These are phyloP conservation scores for Metschnikowia lunata DNA, from an alignment of 805 yeast species.

Conservation along the genomic window DNA sequence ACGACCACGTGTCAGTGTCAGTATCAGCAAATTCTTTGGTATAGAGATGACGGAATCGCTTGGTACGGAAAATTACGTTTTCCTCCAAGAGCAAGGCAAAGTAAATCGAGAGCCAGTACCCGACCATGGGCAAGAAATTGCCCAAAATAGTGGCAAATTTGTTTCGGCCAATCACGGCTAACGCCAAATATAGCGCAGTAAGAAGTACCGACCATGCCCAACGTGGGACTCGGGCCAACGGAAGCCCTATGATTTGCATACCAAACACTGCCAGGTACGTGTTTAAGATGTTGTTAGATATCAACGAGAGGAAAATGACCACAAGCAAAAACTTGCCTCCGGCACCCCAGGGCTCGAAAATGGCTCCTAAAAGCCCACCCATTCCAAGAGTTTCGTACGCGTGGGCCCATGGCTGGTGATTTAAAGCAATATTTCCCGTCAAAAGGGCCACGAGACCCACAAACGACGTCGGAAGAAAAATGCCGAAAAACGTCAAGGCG, in stretches of 20 bases:
- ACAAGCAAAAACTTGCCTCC: slow-evolving; percentile 74
- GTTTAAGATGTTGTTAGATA: slow-evolving; percentile 78
- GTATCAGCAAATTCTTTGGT: slow-evolving; percentile 26
- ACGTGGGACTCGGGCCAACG: slow-evolving; percentile 63
- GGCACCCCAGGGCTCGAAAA: slow-evolving; percentile 70
- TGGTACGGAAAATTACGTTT: slow-evolving; percentile 62
- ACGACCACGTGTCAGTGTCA: slow-evolving; percentile 11
- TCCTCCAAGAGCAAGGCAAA: slow-evolving; percentile 68
- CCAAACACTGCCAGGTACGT: slow-evolving; percentile 79
- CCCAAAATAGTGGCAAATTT: slow-evolving; percentile 69
- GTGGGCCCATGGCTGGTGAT: slow-evolving; percentile 51
- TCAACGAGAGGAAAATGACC: slow-evolving; percentile 64
- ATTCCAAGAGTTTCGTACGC: slow-evolving; percentile 58
- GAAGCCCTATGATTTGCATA: slow-evolving; percentile 57
- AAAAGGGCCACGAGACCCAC: slow-evolving; percentile 72
- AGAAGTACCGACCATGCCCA: slow-evolving; percentile 69
- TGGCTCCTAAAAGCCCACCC: slow-evolving; percentile 69
- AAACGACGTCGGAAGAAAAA: slow-evolving; percentile 65
- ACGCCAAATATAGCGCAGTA: slow-evolving; percentile 59
- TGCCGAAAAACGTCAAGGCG: slow-evolving; percentile 59
- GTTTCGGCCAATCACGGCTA: slow-evolving; percentile 72
- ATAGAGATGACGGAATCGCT: slow-evolving; percentile 30
- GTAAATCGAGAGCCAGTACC: slow-evolving; percentile 86
- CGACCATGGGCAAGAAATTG: slow-evolving; percentile 85
- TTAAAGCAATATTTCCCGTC: slow-evolving; percentile 62